These are phyloP conservation scores for Crithidia brevicula DNA, from an alignment of 208 protist genomes.

Conservation along the genomic window DNA sequence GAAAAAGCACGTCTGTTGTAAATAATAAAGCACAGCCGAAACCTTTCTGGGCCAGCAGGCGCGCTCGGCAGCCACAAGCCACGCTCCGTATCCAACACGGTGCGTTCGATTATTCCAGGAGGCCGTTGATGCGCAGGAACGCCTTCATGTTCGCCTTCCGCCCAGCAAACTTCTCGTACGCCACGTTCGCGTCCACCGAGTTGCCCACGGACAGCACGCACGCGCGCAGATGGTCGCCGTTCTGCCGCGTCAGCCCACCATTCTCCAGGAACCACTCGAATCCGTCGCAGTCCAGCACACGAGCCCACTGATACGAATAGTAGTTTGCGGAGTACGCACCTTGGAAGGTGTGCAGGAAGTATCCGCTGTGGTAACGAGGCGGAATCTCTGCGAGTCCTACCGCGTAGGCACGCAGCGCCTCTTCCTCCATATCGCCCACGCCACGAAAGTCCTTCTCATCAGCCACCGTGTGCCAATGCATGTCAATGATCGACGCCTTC, in stretches of 20 bases:
- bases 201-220: conserved; percentile 70
- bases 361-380: conserved; percentile 49
- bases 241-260: conserved; percentile 50
- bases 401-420: conserved; percentile 17
- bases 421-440: conserved; percentile 34
- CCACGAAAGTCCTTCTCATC: conserved; percentile 26
- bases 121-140: conserved; percentile 34
- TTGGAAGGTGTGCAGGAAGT: conserved; percentile 68
- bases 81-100: neutral
- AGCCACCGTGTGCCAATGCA: conserved; percentile 53
- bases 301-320: conserved; percentile 77
- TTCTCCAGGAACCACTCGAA: conserved; percentile 72
- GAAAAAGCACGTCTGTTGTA: neutral
- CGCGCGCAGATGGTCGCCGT: conserved; percentile 65
- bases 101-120: no score
- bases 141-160: conserved; percentile 37
- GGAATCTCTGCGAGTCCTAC: conserved; percentile 24
- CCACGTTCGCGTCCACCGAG: conserved; percentile 47
- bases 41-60: neutral
- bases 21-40: neutral
- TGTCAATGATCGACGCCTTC: conserved; percentile 49
- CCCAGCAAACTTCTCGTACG: conserved; percentile 40
- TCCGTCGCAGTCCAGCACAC: conserved; percentile 63
- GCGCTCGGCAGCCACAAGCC: neutral
- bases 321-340: conserved; percentile 74